Base-by-base conservation (phyloP, 2,329 filamentous ascomycete species). In the Fusarium domesticum region DNA sequence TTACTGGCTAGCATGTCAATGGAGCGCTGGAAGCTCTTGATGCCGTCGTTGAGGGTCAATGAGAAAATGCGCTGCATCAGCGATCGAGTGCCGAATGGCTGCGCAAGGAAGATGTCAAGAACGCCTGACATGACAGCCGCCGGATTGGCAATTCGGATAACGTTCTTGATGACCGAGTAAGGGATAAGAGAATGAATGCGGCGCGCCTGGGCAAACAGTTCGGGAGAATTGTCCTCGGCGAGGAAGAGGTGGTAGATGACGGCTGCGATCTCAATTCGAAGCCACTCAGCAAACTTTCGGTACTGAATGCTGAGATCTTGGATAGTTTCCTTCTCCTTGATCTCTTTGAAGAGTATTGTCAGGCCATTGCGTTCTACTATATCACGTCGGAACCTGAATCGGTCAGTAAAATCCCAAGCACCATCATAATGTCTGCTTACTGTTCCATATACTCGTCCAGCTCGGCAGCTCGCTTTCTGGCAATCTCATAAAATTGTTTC, bases 371-470 rank as follows among this genome's bases (percentile, higher is more conserved):
- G 71, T 58, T 83, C 79, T n/a, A 84, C 73, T 44, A 83, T 84
- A 56, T 85, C 81, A 51, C 80, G 80, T 6, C 81, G 81, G 64
- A 85, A 85, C 47, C 77, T 81, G 33, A 5, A 16, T 2, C 14
- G 7, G 51, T 67, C 38, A 67, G 56, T 31, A 32, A 11, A 17
- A 8, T 19, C 12, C 14, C 25, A 2, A 6, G n/a, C 18, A 6
- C 31, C 10, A 6, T 11, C 15, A 6, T 12, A 5, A 16, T 12
- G 2, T 14, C 30, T 7, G 49, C 83, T 68, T 68, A 89, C 84
- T 95, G 70, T 69, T 98, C 93, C 93, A 98, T 98, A 64, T 97
- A 96, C 18, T 95, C 88, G 67, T 98, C 93, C 39, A 98, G 76
- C 61, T 97, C 93, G 5, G 88, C 86, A 2, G 93, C 93, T 53